Base-by-base conservation (phyloP, 768 basidiomycete species). In the Glaciozyma antarctica region DNA sequence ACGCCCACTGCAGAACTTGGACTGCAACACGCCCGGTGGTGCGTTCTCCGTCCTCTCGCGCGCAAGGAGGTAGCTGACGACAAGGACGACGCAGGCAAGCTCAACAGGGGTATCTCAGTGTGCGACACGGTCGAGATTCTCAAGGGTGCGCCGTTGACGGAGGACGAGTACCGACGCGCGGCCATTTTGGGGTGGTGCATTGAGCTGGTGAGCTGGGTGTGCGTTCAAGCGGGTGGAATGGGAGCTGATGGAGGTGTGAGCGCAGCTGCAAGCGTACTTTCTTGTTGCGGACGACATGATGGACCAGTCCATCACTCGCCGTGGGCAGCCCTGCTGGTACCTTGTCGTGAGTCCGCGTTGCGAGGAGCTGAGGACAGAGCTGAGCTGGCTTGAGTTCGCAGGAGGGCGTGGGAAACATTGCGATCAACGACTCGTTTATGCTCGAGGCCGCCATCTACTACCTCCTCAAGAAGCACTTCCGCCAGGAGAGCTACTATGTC, bases 281-380 rank as follows among this genome's bases (percentile, higher is more conserved):
- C 84, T 98, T 62, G 90, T 95, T 62, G 83, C 90, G 6, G 90
- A 99, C 77, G 94, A 98, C 77, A 92, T 98, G 73, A 99, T 99
- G 95, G 94, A 99, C 75, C 77, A 82, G 24, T 90, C 88, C 55
- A 86, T 98, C 72, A 97, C 94, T 16, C 87, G 94, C 30, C 86
- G 94, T 15, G 86, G 87, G 6, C 93, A 95, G 77, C 88, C 92
- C 2, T 99, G 94, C 79, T 99, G 90, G 89, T 97, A 94, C 79
- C 82, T 80, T 56, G 76, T 83, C 48, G 80, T 79, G 32, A 72
- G 78, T 74, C 26, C 19, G 17, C 22, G 22, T 49, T 30, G 12
- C n/a, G 30, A 15, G 0, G 55, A 55, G 12, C 9, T 22, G 21
- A 32, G 32, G 32, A 32, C 32, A 0, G 12, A 26, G 58, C 38